These are phyloP conservation scores for Camellia lanceoleosa DNA, from an alignment of 148 eudicot genomes.

Conservation along the genomic window DNA sequence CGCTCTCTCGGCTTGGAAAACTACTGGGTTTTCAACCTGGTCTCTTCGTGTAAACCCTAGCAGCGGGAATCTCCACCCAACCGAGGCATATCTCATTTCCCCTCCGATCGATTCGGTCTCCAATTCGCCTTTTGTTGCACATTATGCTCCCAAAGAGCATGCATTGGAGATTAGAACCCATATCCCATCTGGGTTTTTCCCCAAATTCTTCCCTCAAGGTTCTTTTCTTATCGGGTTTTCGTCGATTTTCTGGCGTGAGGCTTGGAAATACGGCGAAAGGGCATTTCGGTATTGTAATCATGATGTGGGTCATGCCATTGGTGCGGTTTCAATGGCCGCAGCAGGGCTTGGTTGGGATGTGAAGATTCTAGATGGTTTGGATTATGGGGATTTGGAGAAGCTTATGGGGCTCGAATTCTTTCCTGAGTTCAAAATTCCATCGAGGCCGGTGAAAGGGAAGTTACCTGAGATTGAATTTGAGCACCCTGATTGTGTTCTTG, in stretches of 20 bases:
- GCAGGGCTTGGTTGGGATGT: slow-evolving; percentile 93
- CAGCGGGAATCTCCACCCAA: slow-evolving; percentile 90
- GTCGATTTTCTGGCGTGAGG: slow-evolving; percentile 91
- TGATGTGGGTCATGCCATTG: slow-evolving; percentile 91
- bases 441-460: slow-evolving; percentile 65
- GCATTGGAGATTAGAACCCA: slow-evolving; percentile 69
- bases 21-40: slow-evolving; percentile 75
- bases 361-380: slow-evolving; percentile 82
- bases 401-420: slow-evolving; percentile 58
- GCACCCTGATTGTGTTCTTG: slow-evolving; percentile 83
- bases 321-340: slow-evolving; percentile 73
- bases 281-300: slow-evolving; percentile 96
- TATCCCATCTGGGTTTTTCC: slow-evolving; percentile 48
- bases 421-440: slow-evolving; percentile 42
- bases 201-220: slow-evolving; percentile 37
- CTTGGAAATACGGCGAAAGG: slow-evolving; percentile 97
- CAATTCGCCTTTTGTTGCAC: slow-evolving; percentile 61
- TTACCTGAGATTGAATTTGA: slow-evolving; percentile 84
- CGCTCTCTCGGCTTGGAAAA: slow-evolving; percentile 91
- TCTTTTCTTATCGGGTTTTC: slow-evolving; percentile 77
- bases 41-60: slow-evolving; percentile 91
- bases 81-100: slow-evolving; percentile 75
- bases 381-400: slow-evolving; percentile 57
- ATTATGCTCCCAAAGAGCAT: slow-evolving; percentile 88
- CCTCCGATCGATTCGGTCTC: slow-evolving; percentile 56